phyloP scores from a whole-genome alignment of 106 monocot species.

The Narthecium ossifragum region DNA sequence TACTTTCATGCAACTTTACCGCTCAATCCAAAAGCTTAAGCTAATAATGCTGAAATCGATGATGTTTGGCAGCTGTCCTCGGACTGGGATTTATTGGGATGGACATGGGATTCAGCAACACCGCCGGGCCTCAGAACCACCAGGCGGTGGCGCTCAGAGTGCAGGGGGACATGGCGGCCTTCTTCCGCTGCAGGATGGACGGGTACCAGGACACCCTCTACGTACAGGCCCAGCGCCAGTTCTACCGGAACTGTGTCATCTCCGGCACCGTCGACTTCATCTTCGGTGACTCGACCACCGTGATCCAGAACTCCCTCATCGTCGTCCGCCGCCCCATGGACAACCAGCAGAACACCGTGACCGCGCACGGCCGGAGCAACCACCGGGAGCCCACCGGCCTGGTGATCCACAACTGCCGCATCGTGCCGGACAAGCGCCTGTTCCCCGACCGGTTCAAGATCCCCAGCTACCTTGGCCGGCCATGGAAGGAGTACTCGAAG shows the following conservation, averaged over 20 bases:
- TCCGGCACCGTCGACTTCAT: conserved; percentile 54
- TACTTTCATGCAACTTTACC: background rate
- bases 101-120: conserved; percentile 42
- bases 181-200: conserved; percentile 44
- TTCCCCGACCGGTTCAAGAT: conserved; percentile 31
- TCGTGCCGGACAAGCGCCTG: conserved; percentile 25
- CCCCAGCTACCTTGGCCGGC: conserved; percentile 35
- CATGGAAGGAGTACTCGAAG: conserved; percentile 33
- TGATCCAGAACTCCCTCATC: conserved; percentile 42
- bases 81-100: conserved; percentile 29
- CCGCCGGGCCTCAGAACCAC: conserved; percentile 34
- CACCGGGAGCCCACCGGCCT: conserved; percentile 14
- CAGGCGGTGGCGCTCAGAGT: conserved; percentile 43
- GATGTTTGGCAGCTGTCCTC: conserved; percentile 8
- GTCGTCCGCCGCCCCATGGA: conserved; percentile 29
- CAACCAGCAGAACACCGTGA: conserved; percentile 33
- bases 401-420: conserved; percentile 42
- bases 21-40: background rate
- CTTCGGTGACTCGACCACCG: conserved; percentile 28
- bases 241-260: conserved; percentile 50
- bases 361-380: conserved; percentile 25
- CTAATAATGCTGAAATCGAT: background rate
- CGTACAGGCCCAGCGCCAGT: conserved; percentile 28
- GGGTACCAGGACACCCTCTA: conserved; percentile 49
- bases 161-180: conserved; percentile 23